These are phyloP conservation scores for Penicillium tannophilum DNA, from an alignment of 495 filamentous ascomycete genomes.

Conservation along the genomic window DNA sequence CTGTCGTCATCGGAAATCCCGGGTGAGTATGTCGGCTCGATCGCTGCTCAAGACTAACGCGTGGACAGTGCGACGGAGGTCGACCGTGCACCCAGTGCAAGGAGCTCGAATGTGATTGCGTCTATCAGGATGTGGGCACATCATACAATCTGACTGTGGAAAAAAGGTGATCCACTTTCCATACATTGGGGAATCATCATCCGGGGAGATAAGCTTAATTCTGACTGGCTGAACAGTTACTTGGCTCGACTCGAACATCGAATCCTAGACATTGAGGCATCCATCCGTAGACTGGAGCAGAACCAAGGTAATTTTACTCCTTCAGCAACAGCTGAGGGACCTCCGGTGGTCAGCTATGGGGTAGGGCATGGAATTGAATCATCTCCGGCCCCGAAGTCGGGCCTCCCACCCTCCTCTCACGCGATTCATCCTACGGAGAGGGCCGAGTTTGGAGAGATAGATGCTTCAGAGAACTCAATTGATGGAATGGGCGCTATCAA, in stretches of 20 bases:
- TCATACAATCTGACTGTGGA: conserved; percentile 16
- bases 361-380: background rate
- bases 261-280: conserved; percentile 6
- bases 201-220: background rate
- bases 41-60: background rate
- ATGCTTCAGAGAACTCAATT: conserved; percentile 31
- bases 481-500: conserved; percentile 49
- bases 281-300: conserved; percentile 2
- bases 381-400: background rate
- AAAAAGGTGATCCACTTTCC: conserved; percentile 12
- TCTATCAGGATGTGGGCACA: conserved; percentile 12
- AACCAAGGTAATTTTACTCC: background rate
- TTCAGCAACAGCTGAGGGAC: background rate
- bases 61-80: conserved; percentile 4
- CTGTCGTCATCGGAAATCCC: conserved; percentile 20
- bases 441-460: conserved; percentile 16
- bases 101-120: conserved; percentile 14
- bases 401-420: background rate
- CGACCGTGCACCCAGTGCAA: conserved; percentile 16
- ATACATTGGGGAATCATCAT: background rate
- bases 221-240: conserved; percentile 2
- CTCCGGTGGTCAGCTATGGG: background rate
- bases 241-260: conserved; percentile 8
- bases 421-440: background rate
- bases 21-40: conserved; percentile 7